Base-by-base conservation (phyloP, 805 yeast genomes). In the Komagataella phaffii region DNA sequence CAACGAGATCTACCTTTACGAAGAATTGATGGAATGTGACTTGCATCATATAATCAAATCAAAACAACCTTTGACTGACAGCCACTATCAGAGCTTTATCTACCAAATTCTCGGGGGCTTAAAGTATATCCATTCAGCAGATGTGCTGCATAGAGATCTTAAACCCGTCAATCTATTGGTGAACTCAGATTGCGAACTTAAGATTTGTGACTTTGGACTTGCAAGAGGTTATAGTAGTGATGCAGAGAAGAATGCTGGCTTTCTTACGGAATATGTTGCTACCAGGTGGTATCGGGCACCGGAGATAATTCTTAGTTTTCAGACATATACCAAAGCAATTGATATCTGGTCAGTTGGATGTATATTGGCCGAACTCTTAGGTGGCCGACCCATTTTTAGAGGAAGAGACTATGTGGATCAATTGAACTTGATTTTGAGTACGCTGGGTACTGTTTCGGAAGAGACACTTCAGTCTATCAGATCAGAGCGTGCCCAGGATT, bases 261-360 rank as follows among this genome's bases (percentile, higher is more conserved):
- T 81, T 64, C 85, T 91, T 95, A 91, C 98, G 2, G 98, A 91
- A 66, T 91, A 91, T 63, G 98, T 91, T 46, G 98, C 98, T 7
- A 91, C 98, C 3, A 73, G 98, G 57, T 91, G 98, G 97, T 91
- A 91, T 66, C 74, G 98, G 53, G 98, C 98, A 0, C 98, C 98
- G 0, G 98, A 91, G 60, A 89, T 91, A 63, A 91, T 91, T 97
- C 75, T 91, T 49, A 88, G 96, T 12, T 88, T 90, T 59, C 91
- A 89, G 56, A 88, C 85, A 60, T 91, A 91, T 68, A 86, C 96
- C 24, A 86, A 91, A 44, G 96, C 96, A 43, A 91, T 91, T 61
- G 98, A 91, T 67, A 80, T 91, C 36, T 91, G 98, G 98, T 85
- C 95, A 2, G 96, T 89, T 23, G 98, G 98, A 3, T 91, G 98